Conservation (phyloP, 768 basidiomycete species). For the Hericium alpestre region DNA sequence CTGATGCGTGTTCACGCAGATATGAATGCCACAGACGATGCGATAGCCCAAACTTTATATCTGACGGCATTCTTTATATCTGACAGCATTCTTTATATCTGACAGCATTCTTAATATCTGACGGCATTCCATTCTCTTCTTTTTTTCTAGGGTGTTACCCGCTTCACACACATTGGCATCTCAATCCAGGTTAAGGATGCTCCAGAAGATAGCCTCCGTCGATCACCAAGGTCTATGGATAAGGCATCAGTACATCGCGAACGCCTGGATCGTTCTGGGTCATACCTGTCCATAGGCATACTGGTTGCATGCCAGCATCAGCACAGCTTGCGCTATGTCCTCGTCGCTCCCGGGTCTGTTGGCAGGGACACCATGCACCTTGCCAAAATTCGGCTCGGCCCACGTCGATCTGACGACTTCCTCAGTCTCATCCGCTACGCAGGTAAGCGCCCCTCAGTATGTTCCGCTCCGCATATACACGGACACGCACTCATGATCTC, state of each 20-base stretch:
- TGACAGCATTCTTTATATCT: no score
- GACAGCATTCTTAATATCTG: no score
- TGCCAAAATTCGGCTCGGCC: constrained; percentile 21
- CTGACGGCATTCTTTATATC: no score
- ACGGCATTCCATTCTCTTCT: no score
- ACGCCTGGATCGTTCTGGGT: not conserved
- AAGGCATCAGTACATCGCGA: not conserved
- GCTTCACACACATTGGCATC: no score
- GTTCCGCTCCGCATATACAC: not conserved
- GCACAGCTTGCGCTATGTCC: constrained; percentile 25
- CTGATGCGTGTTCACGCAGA: no score
- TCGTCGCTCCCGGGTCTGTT: constrained; percentile 24
- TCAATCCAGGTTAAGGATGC: constrained; percentile 11
- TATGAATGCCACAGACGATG: no score
- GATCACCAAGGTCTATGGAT: constrained; percentile 14
- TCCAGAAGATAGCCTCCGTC: constrained; percentile 21
- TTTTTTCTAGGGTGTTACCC: no score
- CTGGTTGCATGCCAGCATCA: constrained; percentile 23
- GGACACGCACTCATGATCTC: constrained; percentile 25
- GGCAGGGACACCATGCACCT: constrained; percentile 19
- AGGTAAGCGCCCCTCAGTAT: constrained; percentile 30
- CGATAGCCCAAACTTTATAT: no score
- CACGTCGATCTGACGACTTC: constrained; percentile 22
- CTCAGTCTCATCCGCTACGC: constrained; percentile 17
- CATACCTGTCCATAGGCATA: constrained; percentile 27